Evolutionary conservation across 2,329 filamentous ascomycete genomes (phyloP), one percentile per base, ranked within the genome.

Genomic region (Pseudocercospora cruenta): DNA sequence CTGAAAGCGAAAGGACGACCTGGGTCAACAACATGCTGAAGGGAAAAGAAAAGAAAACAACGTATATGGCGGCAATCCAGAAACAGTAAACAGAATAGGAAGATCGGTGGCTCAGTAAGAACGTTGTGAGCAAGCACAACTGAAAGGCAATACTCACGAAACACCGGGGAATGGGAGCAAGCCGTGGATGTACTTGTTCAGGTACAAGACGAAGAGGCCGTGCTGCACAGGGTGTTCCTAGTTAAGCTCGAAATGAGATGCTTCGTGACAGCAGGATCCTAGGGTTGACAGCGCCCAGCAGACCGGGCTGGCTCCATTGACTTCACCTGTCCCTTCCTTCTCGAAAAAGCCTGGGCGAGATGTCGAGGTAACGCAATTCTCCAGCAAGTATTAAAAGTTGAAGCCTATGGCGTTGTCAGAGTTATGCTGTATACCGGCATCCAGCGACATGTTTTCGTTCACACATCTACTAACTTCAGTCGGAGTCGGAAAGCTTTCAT

Each of bases 21-120:
- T 51, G 60, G 12, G 54, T 45, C 16, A 67, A 19, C 49, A 60
- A 24, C 64, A 66, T 66, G 8, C 49, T 66, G 45, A 8, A 31
- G n/a, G 47, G 5, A 31, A 16, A n/a, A 33, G 39, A 55, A 9
- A 55, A 39, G 21, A 16, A 55, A 55, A 55, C 16, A n/a, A 21
- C 16, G n/a, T 31, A 55, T 22, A 26, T 12, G 26, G 16, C 16
- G 7, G 10, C 12, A 26, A 33, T 28, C 12, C 22, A 55, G 16
- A 55, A 55, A 12, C 51, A 33, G 51, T n/a, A n/a, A 22, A 28
- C 22, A 24, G 24, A 55, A n/a, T n/a, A 55, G 24, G 26, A 31
- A 55, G 19, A 16, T 7, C 14, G 9, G 8, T 33, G 21, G 47
- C 19, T 31, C 12, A 26, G 9, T 28, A 55, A n/a, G 7, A 3